phyloP scores from a whole-genome alignment of 2,329 filamentous ascomycete genomes.

The Exophiala spinifera region DNA sequence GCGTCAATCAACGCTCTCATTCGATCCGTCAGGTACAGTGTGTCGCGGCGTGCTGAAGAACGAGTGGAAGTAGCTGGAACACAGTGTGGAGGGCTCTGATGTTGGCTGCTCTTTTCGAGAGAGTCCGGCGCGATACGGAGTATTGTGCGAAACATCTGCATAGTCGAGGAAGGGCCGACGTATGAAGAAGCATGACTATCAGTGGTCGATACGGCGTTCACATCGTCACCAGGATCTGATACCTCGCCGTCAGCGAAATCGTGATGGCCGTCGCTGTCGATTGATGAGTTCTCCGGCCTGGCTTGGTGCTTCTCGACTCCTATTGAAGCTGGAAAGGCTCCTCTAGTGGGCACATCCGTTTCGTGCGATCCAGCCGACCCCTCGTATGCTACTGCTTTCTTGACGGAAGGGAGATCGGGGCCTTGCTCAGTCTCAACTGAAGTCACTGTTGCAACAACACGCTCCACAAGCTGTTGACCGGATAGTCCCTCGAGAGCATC shows the following conservation, averaged over 20 bases:
- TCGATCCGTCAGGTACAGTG: constrained; percentile 7
- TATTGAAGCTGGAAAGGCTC: too few species aligned
- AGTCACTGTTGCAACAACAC: neutral
- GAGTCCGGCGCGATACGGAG: constrained; percentile 13
- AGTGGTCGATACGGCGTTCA: constrained; percentile 12
- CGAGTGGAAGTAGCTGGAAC: constrained; percentile 2
- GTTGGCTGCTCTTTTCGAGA: neutral
- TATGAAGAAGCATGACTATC: constrained; percentile 11
- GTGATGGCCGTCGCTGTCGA: too few species aligned
- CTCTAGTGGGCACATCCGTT: too few species aligned
- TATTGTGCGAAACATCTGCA: constrained; percentile 17
- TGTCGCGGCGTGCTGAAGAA: neutral
- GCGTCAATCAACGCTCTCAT: constrained; percentile 18
- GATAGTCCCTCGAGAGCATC: constrained; percentile 7
- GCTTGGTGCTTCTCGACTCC: too few species aligned
- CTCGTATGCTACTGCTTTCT: too few species aligned
- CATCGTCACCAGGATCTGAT: constrained; percentile 11
- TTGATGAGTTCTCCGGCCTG: too few species aligned
- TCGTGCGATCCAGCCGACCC: too few species aligned
- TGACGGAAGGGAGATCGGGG: neutral
- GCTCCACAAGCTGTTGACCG: constrained; percentile 8
- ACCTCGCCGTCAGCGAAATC: neutral
- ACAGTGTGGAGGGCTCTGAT: constrained; percentile 9
- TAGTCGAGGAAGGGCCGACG: constrained; percentile 15
- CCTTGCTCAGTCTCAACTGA: neutral